Base-by-base conservation (phyloP, 2,329 filamentous ascomycete species). In the Clarireedia paspali region DNA sequence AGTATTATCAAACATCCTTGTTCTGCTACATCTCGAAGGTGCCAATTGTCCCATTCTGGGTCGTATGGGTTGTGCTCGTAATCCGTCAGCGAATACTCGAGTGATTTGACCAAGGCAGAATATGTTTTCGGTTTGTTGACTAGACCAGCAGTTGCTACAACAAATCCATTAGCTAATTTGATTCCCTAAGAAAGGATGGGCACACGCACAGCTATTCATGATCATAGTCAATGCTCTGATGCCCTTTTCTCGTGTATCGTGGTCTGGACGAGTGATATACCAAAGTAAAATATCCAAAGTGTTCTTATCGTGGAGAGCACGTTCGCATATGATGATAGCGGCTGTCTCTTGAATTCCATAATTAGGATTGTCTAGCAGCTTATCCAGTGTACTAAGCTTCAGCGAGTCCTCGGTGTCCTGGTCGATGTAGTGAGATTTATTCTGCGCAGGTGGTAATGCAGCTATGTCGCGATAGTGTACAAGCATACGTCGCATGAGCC, bases 401-500 rank as follows among this genome's bases (percentile, higher is more conserved):
- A 91, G 75, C 2, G 85, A 80, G 66, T 90, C 86, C 66, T 91
- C 87, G 2, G 85, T 88, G 24, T 87, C 83, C 68, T 90, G 84
- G 14, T 83, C 87, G 61, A 89, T 87, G 68, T 88, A 88, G 62
- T 85, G 81, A 50, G 86, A 81, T 67, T 86, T 85, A 38, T 83
- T 83, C 58, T 83, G 80, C 39, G 75, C 67, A 38, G 82, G 79
- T 58, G 82, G 82, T 65, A 94, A 81, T 69, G 84, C 79, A 60
- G 85, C 85, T 53, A 84, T 76, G 63, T 83, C 76, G 61, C 83
- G 79, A 62, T 85, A 81, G 54, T 78, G 72, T 56, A 74, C 73
- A 46, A 91, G 80, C 54, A 81, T 75, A 39, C 76, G 70, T 60
- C 78, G 76, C 70, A 89, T 81, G 52, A 77, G 74, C 57, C 76